Evolutionary conservation across 257 asterid genomes (phyloP), one percentile per base, ranked within the genome.

Genomic region (Nicotiana benthamiana): DNA sequence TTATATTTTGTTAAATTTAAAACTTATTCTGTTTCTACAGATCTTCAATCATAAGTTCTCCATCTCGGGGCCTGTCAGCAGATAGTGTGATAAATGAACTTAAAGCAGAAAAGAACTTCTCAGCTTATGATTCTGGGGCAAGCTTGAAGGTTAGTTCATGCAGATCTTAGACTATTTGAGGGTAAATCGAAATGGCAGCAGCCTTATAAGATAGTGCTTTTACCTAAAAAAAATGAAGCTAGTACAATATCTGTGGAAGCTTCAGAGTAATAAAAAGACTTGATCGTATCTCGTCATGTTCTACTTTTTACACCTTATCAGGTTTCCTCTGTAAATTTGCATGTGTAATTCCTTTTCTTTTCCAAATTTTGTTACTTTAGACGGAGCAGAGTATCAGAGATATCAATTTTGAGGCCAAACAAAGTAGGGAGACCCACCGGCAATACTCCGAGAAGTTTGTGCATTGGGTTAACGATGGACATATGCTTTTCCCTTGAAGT

Each of bases 391-490:
- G 81, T 3, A 51, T 68, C 10, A 85, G 76, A 53, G 89, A 89
- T 82, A 66, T 82, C 56, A 5, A 4, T 2, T 11, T 68, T 68
- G 62, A 79, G 77, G 56, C 28, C 15, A 82, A 82, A 52, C 34
- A 43, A 32, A 81, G 75, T 24, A 81, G 84, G n/a, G 30, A 83
- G 52, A 65, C 79, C 48, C 81, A 76, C 70, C 62, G 48, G 22
- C 84, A 85, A 80, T 92, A 72, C 78, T 90, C 97, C 3, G 90
- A 91, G 66, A 85, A 85, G 81, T 93, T 95, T 74, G 85, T 84
- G 76, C 83, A 86, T 5, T 95, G 98, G 98, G 97, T 95, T 75
- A 80, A 22, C 16, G 54, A 88, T 27, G 96, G 90, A 43, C 83
- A 86, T 68, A 53, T 84, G 85, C 86, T 87, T 56, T 89, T 90